These are phyloP conservation scores for Kodamaea ohmeri DNA, from an alignment of 1,139 yeast species.

Conservation along the genomic window DNA sequence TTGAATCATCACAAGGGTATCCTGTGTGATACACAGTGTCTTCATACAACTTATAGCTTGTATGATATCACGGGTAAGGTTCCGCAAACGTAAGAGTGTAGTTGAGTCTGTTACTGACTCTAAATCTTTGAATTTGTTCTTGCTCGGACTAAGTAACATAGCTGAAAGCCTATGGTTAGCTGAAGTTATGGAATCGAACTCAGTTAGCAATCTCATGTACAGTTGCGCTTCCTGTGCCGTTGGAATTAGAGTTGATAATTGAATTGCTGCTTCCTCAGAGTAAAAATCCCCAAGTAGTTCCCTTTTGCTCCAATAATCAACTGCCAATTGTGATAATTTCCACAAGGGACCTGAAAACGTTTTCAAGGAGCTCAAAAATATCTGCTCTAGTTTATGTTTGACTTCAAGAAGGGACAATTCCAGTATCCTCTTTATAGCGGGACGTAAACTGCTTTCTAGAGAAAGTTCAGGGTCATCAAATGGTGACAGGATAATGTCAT, in stretches of 20 bases:
- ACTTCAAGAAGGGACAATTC: conserved; percentile 31
- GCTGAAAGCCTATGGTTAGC: conserved; percentile 20
- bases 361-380: conserved; percentile 36
- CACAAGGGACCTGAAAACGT: conserved; percentile 33
- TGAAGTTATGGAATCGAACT: conserved; percentile 25
- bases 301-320: conserved; percentile 26
- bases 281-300: conserved; percentile 31
- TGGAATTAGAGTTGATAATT: conserved; percentile 27
- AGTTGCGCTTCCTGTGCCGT: conserved; percentile 26
- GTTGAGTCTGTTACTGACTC: too few species aligned
- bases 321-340: conserved; percentile 28
- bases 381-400: conserved; percentile 32
- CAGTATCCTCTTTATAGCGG: conserved; percentile 28
- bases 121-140: not conserved
- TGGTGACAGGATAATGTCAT: not conserved
- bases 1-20: conserved; percentile 24
- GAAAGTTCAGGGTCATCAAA: conserved; percentile 13
- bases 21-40: conserved; percentile 38
- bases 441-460: conserved; percentile 28
- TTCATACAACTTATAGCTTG: conserved; percentile 35
- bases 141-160: not conserved
- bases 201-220: conserved; percentile 29
- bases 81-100: conserved; percentile 30
- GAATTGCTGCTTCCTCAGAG: conserved; percentile 15
- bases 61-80: conserved; percentile 38